Evolutionary conservation across 1,139 yeast species (phyloP), one percentile per base, ranked within the genome.

Genomic region (Sugiyamaella pinicola): DNA sequence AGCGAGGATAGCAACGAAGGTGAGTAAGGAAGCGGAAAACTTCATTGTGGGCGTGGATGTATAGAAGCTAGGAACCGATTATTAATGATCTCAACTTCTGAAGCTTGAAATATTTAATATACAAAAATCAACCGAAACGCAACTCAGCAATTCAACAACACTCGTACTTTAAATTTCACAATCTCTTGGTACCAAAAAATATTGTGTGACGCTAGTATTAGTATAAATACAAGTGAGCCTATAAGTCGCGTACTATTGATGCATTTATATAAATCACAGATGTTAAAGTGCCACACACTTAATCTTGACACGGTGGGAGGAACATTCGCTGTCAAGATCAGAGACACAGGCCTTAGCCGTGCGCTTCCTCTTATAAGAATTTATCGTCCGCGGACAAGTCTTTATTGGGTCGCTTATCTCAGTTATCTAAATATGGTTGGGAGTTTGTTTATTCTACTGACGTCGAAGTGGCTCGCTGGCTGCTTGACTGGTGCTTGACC

Each of bases 1-100:
- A 56, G 78, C 73, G 5, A 40, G 12, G 12, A 79, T 83, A 28
- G 70, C 65, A 43, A 69, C 44, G 26, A 58, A 53, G 9, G 58
- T 48, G n/a, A 60, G 48, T 31, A 53, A 39, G 33, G 53, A 31
- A 21, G 61, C 55, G 8, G 43, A 31, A 35, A 59, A 54, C 58
- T 61, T 63, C 66, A 63, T 63, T 35, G 28, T 12, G 5, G 12
- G 28, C 15, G n/a, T n/a, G n/a, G n/a, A n/a, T n/a, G n/a, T n/a
- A n/a, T n/a, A n/a, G n/a, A n/a, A n/a, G n/a, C n/a, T n/a, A n/a
- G n/a, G n/a, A n/a, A n/a, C n/a, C 6, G 31, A 17, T 39, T 39
- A 19, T 37, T 17, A 33, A n/a, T 33, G 5, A 7, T 33, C 10
- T 7, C 6, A 33, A 15, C 13, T 33, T 33, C 7, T 7, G 6